Percentiles rank a stretch among this genome's conserved stretches.
Evolutionary conservation across 305 asterid species (phyloP).

Genomic region (Coffea humblotiana): DNA sequence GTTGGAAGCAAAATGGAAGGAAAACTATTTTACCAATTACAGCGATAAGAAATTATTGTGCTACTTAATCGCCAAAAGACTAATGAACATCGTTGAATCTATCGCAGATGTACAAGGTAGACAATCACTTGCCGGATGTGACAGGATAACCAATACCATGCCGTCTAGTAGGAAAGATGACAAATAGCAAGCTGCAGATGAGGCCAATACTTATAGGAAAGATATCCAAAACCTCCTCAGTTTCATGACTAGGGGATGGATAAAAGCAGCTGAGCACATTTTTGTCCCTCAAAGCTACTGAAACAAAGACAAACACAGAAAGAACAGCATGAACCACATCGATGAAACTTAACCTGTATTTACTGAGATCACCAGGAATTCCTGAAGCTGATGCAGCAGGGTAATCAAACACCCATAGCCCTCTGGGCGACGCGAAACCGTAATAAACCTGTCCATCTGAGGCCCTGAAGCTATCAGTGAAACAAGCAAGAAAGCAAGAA

Average conservation of each 20-base stretch:
- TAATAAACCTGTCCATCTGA: conserved; percentile 52
- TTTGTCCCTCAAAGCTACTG: conserved; percentile 43
- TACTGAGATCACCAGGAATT: conserved; percentile 21
- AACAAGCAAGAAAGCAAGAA: conserved; percentile 63
- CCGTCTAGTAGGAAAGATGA: conserved; percentile 34
- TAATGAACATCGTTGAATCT: too few relatives aligned
- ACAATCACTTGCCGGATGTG: conserved; percentile 8
- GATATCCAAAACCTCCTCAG: conserved; percentile 32
- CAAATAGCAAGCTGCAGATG: conserved; percentile 51
- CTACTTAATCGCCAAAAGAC: neutral
- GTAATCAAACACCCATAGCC: conserved; percentile 61
- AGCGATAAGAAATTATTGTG: neutral
- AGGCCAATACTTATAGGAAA: conserved; percentile 6
- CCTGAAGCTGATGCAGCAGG: conserved; percentile 27
- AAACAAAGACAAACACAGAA: conserved; percentile 51
- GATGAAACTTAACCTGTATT: conserved; percentile 15
- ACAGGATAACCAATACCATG: conserved; percentile 47
- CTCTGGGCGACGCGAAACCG: conserved; percentile 59
- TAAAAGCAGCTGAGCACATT: conserved; percentile 59
- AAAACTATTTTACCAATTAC: neutral
- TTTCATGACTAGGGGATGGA: conserved; percentile 55
- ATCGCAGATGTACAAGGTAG: neutral
- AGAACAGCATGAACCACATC: conserved; percentile 61
- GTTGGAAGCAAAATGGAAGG: neutral
- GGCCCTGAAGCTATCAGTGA: conserved; percentile 59